Base-by-base conservation (phyloP, 1,284 basidiomycete species). In the Trichosporon sp. region DNA sequence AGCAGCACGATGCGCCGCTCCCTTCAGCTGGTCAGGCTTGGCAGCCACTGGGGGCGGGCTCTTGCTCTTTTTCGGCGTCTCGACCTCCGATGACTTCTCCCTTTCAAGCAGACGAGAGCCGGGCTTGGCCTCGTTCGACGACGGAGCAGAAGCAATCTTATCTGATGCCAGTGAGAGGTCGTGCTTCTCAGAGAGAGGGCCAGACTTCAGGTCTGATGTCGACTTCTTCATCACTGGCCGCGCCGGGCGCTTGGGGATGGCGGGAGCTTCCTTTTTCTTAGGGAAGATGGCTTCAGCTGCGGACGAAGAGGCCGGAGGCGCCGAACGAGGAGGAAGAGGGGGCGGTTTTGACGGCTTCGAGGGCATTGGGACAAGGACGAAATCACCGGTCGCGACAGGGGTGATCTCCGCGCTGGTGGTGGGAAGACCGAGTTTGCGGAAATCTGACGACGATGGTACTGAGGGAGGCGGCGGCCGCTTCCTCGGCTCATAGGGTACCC, bases 321-420 rank as follows among this genome's bases (percentile, higher is more conserved):
- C 1, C 4, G 27, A 54, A 5, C 49, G 62, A 21, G 54, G 23
- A 1, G 65, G 65, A 10, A 65, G 34, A 3, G 63, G 60, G 0
- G 66, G 64, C 4, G 56, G 40, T 6, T 58, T 57, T 9, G 49
- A 59, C 4, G 56, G 40, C 5, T 58, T 57, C 13, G 49, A 59
- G 2, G 67, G 64, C 1, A 74, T 69, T 11, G 71, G 68, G 4
- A 78, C 71, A 11, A 78, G 56, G 14, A 78, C 72, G 57, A 72
- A 78, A 58, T 78, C 76, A 11, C 76, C 76, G 1, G 76, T 78
- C 8, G 71, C 71, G 0, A 71, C 65, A 0, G 76, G 75, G 7
- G 74, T 75, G 10, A 78, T 60, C 8, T 64, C 60, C 2, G 27
- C 64, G n/a, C 25, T 40, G 11, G 58, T 9, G n/a, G 37, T 44